Evolutionary conservation across 176 grass and related monocot species (phyloP), one percentile per base, ranked within the genome.

Genomic region (Paspalum notatum): DNA sequence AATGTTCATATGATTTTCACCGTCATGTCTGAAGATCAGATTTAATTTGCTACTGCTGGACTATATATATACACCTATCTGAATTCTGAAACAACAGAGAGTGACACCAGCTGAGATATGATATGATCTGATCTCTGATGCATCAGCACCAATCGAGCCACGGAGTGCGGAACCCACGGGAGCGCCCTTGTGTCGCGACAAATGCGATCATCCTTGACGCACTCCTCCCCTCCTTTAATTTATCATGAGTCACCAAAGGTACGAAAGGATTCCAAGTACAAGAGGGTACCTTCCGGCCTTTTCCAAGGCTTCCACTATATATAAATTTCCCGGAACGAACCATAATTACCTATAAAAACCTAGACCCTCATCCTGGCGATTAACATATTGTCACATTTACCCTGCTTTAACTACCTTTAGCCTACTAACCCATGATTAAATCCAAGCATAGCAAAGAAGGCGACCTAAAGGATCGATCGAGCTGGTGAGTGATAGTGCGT

Each of bases 201-300:
- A 37, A 47, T 75, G 70, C 38, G 37, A 45, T 66, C 61, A 20
- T 46, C 10, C 27, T 38, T 65, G 49, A 46, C 1, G 65, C 79
- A 71, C 25, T 13, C 71, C 32, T 1, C 62, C 25, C 11, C 54
- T 46, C 6, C 24, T 52, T 22, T n/a, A n/a, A n/a, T n/a, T n/a
- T 52, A 16, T 59, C 22, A 26, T 17, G 60, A 1, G 2, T 61
- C 15, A n/a, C 62, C 21, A 27, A 18, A 80, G 17, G 67, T 48
- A 43, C 32, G 62, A 80, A 26, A 79, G 66, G 41, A 47, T 79
- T 79, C 78, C 57, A 78, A 66, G 85, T 87, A 83, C 85, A 79
- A 59, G 42, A 78, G 50, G 20, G 74, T 78, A 83, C 86, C 45
- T 38, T 70, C 50, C 22, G 13, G 44, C 54, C 39, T 82, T 78